Base-by-base conservation (phyloP, 495 filamentous ascomycete genomes). In the Penicillium parvum region DNA sequence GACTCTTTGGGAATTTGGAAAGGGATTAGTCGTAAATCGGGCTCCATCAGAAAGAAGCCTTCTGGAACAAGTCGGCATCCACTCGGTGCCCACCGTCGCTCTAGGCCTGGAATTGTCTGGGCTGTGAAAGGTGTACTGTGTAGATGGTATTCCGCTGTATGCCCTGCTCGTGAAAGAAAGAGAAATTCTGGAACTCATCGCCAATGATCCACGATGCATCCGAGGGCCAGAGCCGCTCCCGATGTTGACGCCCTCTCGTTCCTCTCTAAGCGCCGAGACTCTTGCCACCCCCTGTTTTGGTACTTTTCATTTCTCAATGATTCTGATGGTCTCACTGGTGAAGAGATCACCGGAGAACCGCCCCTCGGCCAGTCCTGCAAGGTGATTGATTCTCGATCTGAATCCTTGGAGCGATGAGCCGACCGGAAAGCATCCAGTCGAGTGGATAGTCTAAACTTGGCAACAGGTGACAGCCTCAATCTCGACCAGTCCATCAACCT, bases 61-160 rank as follows among this genome's bases (percentile, higher is more conserved):
- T 61, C 57, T 61, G 49, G 57, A 61, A 60, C 44, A 47, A 45
- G 50, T 53, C 40, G 32, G 28, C 32, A 23, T 34, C 0, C 25
- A n/a, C 19, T 6, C 8, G 18, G 20, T 12, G 25, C 15, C 36
- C 36, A 28, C 26, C 29, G 25, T 12, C 22, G 2, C 25, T 37
- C 35, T 25, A 25, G 19, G n/a, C n/a, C n/a, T n/a, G n/a, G n/a
- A n/a, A n/a, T n/a, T 14, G 35, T 11, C 16, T 22, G 15, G 11
- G 6, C 6, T 26, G 41, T 45, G 48, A 37, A 45, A 32, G 37
- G 47, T 44, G 47, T 43, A 40, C 47, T 47, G 51, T 36, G 33
- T 47, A 49, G 23, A 42, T 37, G 34, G 39, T 40, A 40, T 37
- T 53, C 50, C 47, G 43, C 30, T 30, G n/a, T 35, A 40, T 18